phyloP scores from a whole-genome alignment of 805 yeast genomes.

The Saccharomycopsis selenospora region DNA sequence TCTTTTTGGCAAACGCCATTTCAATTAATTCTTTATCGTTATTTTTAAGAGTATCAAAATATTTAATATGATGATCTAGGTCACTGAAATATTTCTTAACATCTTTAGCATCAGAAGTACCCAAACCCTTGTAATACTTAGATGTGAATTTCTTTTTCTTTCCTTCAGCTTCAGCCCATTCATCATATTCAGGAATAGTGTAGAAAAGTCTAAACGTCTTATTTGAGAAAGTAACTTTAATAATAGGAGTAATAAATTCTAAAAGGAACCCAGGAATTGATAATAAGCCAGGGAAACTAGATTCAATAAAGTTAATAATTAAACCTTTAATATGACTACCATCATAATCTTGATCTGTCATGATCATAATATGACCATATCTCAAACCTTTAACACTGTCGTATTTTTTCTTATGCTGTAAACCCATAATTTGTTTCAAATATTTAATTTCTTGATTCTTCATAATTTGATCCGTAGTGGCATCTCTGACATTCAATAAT shows the following conservation, averaged over 20 bases:
- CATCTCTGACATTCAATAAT: slow-evolving; percentile 90
- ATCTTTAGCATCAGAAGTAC: slow-evolving; percentile 82
- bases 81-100: slow-evolving; percentile 83
- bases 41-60: slow-evolving; percentile 72
- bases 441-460: slow-evolving; percentile 94
- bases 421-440: slow-evolving; percentile 88
- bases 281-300: slow-evolving; percentile 88
- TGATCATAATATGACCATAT: slow-evolving; percentile 95
- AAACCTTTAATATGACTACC: slow-evolving; percentile 97
- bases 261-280: slow-evolving; percentile 86
- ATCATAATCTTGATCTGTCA: slow-evolving; percentile 99
- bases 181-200: slow-evolving; percentile 92
- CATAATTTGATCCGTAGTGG: slow-evolving; percentile 88
- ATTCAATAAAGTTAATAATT: slow-evolving; percentile 84
- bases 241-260: slow-evolving; percentile 95
- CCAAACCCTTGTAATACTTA: slow-evolving; percentile 97
- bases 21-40: slow-evolving; percentile 76
- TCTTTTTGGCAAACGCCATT: slow-evolving; percentile 87
- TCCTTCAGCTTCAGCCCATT: slow-evolving; percentile 87
- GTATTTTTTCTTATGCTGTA: slow-evolving; percentile 85
- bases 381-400: slow-evolving; percentile 67
- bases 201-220: slow-evolving; percentile 58
- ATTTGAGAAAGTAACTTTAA: slow-evolving; percentile 76
- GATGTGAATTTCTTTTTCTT: slow-evolving; percentile 71
- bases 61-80: slow-evolving; percentile 77